Percentiles rank a stretch among this genome's conserved stretches.
Evolutionary conservation across 176 grass and related monocot genomes (phyloP).

Genomic region (Triticum dicoccoides): DNA sequence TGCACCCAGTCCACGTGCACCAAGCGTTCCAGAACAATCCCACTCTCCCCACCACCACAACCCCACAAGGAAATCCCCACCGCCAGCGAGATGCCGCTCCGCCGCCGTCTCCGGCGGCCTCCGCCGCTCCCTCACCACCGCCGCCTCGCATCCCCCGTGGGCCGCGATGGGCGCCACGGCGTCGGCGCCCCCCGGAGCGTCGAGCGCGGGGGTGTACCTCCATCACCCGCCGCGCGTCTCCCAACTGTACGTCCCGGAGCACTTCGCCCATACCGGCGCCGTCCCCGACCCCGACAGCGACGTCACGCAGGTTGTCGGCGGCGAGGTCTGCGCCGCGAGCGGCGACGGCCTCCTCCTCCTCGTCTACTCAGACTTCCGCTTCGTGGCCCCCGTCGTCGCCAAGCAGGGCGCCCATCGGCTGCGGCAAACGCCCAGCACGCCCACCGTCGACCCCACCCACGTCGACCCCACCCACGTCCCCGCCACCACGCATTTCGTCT

Average conservation of each 20-base stretch:
- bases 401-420: background rate
- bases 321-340: background rate
- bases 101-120: background rate
- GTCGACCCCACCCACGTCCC: background rate
- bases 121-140: background rate
- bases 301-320: background rate
- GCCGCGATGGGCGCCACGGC: background rate
- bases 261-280: background rate
- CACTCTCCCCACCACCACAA: background rate
- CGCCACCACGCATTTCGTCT: background rate
- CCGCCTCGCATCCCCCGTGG: background rate
- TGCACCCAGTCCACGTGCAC: too few species aligned
- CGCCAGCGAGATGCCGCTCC: background rate
- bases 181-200: background rate
- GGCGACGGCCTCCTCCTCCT: slow-evolving; percentile 18
- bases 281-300: background rate
- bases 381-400: background rate
- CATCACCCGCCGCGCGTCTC: slow-evolving; percentile 3
- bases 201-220: background rate
- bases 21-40: too few species aligned
- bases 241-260: background rate
- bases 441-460: background rate
- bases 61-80: background rate
- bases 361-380: background rate
- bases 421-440: background rate